Conservation (phyloP, 768 basidiomycete species). For the Tephrocybe sp. region DNA sequence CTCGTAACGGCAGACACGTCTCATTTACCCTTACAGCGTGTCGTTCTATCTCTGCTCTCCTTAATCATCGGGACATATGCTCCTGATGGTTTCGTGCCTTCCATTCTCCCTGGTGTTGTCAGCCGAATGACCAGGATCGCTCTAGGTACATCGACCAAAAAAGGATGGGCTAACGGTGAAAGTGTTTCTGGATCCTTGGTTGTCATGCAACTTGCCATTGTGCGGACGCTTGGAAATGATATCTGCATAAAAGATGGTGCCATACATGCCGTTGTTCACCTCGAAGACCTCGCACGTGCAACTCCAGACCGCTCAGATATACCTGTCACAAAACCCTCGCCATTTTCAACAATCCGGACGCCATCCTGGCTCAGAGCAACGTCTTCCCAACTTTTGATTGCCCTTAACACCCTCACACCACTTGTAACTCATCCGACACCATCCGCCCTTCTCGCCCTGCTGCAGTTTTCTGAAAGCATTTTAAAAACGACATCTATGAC, state of each 20-base stretch:
- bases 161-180: conserved; percentile 74
- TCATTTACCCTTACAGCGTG: conserved; percentile 57
- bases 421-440: conserved; percentile 72
- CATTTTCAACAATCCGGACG: conserved; percentile 56
- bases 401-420: conserved; percentile 71
- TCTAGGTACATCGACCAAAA: conserved; percentile 47
- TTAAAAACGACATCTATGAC: conserved; percentile 57
- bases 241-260: conserved; percentile 63
- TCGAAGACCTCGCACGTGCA: conserved; percentile 59
- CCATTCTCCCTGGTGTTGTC: conserved; percentile 81
- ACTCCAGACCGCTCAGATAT: conserved; percentile 17
- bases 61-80: conserved; percentile 57
- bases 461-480: conserved; percentile 50
- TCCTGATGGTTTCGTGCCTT: conserved; percentile 51
- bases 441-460: conserved; percentile 56
- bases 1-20: conserved; percentile 55
- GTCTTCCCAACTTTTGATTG: conserved; percentile 78
- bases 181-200: conserved; percentile 55
- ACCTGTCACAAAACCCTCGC: conserved; percentile 22
- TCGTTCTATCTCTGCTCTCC: conserved; percentile 57
- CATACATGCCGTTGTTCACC: conserved; percentile 47
- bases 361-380: conserved; percentile 80
- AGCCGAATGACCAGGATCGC: conserved; percentile 75
- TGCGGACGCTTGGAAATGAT: conserved; percentile 63
- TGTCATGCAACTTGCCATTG: conserved; percentile 52